Evolutionary conservation across 2,329 filamentous ascomycete species (phyloP).

Genomic region (Kalaharituber pfeilii): DNA sequence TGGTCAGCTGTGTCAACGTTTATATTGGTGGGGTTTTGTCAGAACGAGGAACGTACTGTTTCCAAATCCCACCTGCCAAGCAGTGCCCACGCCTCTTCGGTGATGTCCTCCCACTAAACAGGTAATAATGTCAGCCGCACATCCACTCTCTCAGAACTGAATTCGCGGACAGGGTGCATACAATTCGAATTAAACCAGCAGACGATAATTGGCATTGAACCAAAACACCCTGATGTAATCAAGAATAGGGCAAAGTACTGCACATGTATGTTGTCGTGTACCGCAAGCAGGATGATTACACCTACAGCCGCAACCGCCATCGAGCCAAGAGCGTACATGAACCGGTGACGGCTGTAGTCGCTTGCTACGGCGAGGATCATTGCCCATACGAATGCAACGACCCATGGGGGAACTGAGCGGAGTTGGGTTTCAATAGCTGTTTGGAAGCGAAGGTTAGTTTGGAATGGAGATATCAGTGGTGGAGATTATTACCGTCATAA

Average conservation of each 20-base stretch:
- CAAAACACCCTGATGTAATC: constrained; percentile 61
- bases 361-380: constrained; percentile 57
- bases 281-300: constrained; percentile 54
- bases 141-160: no score
- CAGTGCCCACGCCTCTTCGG: constrained; percentile 50
- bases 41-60: constrained; percentile 32
- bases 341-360: constrained; percentile 55
- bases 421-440: constrained; percentile 37
- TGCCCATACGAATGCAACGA: constrained; percentile 58
- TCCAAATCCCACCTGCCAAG: constrained; percentile 63
- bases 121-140: no score
- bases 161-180: no score
- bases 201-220: constrained; percentile 74
- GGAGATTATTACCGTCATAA: no score
- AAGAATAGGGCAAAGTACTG: constrained; percentile 72
- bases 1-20: background rate
- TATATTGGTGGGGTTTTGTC: background rate
- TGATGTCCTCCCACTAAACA: constrained; percentile 46
- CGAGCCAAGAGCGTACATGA: constrained; percentile 51
- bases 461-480: constrained; percentile 10
- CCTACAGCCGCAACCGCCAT: constrained; percentile 54
- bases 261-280: constrained; percentile 44
- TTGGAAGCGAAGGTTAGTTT: no score
- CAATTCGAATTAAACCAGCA: constrained; percentile 70
- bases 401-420: constrained; percentile 42